These are phyloP conservation scores for Cadophora malorum DNA, from an alignment of 2,329 filamentous ascomycete genomes.

Conservation along the genomic window DNA sequence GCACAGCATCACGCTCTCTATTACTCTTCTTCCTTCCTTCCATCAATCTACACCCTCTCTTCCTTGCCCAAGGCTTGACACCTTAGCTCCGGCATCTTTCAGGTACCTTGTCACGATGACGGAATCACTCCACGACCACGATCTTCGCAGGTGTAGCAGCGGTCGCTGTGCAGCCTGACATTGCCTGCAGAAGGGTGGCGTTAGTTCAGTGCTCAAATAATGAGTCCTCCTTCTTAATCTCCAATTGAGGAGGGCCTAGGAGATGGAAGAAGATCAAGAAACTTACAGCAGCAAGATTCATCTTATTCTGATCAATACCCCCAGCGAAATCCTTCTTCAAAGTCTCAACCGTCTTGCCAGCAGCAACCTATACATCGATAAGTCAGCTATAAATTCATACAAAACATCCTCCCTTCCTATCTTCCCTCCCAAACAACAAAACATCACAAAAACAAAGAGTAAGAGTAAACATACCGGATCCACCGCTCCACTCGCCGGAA, in stretches of 20 bases:
- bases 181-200: not conserved
- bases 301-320: constrained; percentile 37
- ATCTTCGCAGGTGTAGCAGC: not conserved
- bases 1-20: constrained; percentile 1
- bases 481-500: constrained; percentile 12
- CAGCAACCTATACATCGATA: not conserved
- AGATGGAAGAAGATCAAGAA: not conserved
- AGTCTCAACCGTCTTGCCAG: constrained; percentile 31
- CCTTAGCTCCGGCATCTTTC: too few relatives aligned
- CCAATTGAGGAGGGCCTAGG: not conserved
- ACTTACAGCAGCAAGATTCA: constrained; percentile 36
- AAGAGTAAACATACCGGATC: too few relatives aligned
- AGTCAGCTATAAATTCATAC: too few relatives aligned
- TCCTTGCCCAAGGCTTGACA: too few relatives aligned
- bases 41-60: too few relatives aligned
- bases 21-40: not conserved
- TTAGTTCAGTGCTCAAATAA: too few relatives aligned
- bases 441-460: too few relatives aligned
- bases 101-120: too few relatives aligned
- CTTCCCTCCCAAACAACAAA: too few relatives aligned
- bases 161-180: not conserved
- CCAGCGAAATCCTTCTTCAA: constrained; percentile 36
- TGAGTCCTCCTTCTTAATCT: too few relatives aligned
- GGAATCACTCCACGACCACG: not conserved
- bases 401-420: too few relatives aligned